Percentiles rank a stretch among this genome's conserved stretches.
Conservation (phyloP, 176 grass and related monocot genomes). For the Oryza rufipogon region DNA sequence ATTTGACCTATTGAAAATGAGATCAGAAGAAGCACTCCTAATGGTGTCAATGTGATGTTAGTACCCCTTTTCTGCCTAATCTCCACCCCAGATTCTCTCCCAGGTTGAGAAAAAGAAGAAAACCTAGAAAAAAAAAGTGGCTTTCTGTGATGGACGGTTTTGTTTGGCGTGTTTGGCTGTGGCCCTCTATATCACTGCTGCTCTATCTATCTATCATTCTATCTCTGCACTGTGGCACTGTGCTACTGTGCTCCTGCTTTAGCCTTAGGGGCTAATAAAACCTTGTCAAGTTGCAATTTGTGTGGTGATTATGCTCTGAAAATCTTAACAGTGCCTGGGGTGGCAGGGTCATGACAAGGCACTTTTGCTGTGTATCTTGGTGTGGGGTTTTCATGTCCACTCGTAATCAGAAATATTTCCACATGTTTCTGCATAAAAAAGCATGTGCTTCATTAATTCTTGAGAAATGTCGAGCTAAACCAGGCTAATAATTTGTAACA, state of each 20-base stretch:
- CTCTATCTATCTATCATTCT: background rate
- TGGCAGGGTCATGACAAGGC: background rate
- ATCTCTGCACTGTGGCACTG: background rate
- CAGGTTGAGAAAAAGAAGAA: background rate
- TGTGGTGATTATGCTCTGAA: slow-evolving; percentile 7
- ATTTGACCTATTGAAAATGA: slow-evolving; percentile 23
- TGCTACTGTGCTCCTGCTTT: background rate
- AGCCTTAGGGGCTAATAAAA: background rate
- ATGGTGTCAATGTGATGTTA: background rate
- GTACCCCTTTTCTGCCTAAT: background rate
- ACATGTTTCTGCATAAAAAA: background rate
- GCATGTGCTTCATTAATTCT: background rate
- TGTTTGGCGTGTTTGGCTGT: background rate
- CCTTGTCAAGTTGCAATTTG: background rate
- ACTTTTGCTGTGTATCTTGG: slow-evolving; percentile 2
- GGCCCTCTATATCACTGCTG: background rate
- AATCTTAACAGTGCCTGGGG: background rate
- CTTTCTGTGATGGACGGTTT: slow-evolving; percentile 6
- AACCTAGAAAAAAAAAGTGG: slow-evolving; percentile 9
- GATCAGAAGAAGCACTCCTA: background rate
- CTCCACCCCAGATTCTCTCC: background rate
- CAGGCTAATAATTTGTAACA: background rate
- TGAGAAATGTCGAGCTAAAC: background rate
- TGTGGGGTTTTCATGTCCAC: background rate
- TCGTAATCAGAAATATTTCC: background rate